These are phyloP conservation scores for Blumeria hordei DNA, from an alignment of 2,329 filamentous ascomycete species.

Conservation along the genomic window DNA sequence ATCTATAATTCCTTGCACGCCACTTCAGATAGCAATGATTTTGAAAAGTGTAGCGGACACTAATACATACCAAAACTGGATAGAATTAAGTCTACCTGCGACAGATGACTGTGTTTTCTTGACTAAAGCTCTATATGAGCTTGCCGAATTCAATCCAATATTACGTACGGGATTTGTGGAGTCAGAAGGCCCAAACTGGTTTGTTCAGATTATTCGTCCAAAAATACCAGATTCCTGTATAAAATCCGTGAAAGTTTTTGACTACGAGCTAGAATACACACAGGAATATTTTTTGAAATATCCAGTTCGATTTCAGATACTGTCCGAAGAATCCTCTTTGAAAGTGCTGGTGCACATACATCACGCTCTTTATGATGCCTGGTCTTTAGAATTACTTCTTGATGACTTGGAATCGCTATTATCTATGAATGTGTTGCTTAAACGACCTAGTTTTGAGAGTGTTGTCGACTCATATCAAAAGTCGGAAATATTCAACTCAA, in stretches of 20 bases:
- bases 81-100: slow-evolving; percentile 29
- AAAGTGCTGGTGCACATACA: slow-evolving; percentile 31
- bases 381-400: slow-evolving; percentile 58
- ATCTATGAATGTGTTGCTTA: not conserved
- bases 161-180: slow-evolving; percentile 50
- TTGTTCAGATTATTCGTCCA: slow-evolving; percentile 41
- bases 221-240: slow-evolving; percentile 18
- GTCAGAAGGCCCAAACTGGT: slow-evolving; percentile 21
- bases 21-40: slow-evolving; percentile 60
- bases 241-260: slow-evolving; percentile 17
- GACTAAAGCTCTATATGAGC: slow-evolving; percentile 21
- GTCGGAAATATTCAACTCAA: slow-evolving; percentile 7
- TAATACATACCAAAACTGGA: slow-evolving; percentile 52
- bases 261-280: slow-evolving; percentile 18
- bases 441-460: slow-evolving; percentile 33
- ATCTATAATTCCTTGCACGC: slow-evolving; percentile 34
- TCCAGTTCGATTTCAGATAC: slow-evolving; percentile 39
- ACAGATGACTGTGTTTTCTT: slow-evolving; percentile 19
- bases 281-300: slow-evolving; percentile 17
- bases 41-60: slow-evolving; percentile 38
- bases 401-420: slow-evolving; percentile 34
- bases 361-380: slow-evolving; percentile 80
- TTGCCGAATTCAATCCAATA: slow-evolving; percentile 35
- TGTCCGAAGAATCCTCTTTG: slow-evolving; percentile 6
- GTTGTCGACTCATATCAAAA: slow-evolving; percentile 27